Evolutionary conservation across 202 grass and related monocot genomes (phyloP).

Genomic region (Cymbopogon flexuosus): DNA sequence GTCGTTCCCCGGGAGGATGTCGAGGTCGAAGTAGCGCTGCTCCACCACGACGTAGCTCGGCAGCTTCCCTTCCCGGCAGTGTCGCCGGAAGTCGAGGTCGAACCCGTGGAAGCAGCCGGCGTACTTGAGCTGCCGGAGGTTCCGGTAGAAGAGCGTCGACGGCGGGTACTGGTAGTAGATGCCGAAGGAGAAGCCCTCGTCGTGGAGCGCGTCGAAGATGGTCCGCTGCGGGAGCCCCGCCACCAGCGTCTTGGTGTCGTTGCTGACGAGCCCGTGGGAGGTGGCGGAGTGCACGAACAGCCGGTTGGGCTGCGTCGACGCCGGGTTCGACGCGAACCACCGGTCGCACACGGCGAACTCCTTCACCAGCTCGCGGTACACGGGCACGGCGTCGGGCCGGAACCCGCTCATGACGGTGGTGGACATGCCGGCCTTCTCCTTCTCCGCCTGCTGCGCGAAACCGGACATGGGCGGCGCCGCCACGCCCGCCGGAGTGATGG

Average conservation of each 20-base stretch:
- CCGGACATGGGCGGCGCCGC: slow-evolving; percentile 53
- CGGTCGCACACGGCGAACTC: slow-evolving; percentile 66
- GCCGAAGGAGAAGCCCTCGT: slow-evolving; percentile 53
- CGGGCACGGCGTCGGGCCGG: slow-evolving; percentile 46
- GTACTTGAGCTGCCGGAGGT: slow-evolving; percentile 44
- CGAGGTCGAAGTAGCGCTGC: slow-evolving; percentile 80
- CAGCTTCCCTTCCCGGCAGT: slow-evolving; percentile 64
- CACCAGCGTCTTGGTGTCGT: slow-evolving; percentile 34
- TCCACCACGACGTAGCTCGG: slow-evolving; percentile 74
- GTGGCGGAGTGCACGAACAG: slow-evolving; percentile 68
- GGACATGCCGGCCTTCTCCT: slow-evolving; percentile 43
- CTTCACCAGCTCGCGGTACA: slow-evolving; percentile 48
- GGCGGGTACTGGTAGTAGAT: slow-evolving; percentile 65
- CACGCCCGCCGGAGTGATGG: slow-evolving; percentile 41
- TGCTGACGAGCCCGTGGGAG: slow-evolving; percentile 61
- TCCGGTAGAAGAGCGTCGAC: slow-evolving; percentile 53
- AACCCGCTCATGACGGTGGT: slow-evolving; percentile 68
- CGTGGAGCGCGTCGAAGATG: slow-evolving; percentile 64
- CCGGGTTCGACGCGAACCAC: slow-evolving; percentile 62
- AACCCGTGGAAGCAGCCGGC: slow-evolving; percentile 46
- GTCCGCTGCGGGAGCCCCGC: slow-evolving; percentile 58
- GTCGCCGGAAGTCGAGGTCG: slow-evolving; percentile 45
- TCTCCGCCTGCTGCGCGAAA: slow-evolving; percentile 62
- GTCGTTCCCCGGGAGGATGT: slow-evolving; percentile 61
- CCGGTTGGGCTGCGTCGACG: slow-evolving; percentile 79